A percentile compares a stretch with the other conserved stretches of the same genome.
phyloP scores from a whole-genome alignment of 495 filamentous ascomycete species.

The Annulohypoxylon bovei region DNA sequence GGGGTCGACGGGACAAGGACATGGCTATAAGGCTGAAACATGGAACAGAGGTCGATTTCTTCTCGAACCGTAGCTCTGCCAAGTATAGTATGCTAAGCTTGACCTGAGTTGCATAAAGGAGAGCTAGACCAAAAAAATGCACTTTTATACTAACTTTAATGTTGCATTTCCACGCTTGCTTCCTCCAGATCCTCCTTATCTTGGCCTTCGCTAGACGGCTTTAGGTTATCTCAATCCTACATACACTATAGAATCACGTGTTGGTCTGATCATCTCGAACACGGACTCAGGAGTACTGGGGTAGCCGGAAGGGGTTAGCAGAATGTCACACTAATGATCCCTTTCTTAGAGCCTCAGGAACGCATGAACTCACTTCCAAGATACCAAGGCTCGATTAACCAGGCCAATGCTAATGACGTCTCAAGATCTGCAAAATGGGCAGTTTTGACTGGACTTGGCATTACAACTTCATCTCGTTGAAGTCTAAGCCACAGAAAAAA shows the following conservation, averaged over 20 bases:
- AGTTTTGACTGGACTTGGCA: not conserved
- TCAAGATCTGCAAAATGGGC: not conserved
- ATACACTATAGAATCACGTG: not conserved
- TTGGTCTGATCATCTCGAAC: not conserved
- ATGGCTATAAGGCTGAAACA: conserved; percentile 21
- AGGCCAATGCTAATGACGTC: not conserved
- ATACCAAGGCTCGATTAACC: not conserved
- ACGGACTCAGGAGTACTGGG: not conserved
- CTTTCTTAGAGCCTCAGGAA: not conserved
- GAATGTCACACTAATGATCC: conserved; percentile 20
- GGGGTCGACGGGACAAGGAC: not conserved
- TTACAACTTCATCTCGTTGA: not conserved
- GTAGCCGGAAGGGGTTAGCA: not conserved
- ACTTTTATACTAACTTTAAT: conserved; percentile 1
- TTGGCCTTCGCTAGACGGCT: conserved; percentile 6
- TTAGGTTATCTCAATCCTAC: not conserved
- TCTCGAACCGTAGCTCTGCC: not conserved
- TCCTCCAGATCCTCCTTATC: conserved; percentile 12
- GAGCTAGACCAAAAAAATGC: not conserved
- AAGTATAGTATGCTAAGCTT: not conserved
- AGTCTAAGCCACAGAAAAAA: not conserved
- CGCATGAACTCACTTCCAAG: not conserved
- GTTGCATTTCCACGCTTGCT: conserved; percentile 1
- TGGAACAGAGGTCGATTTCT: not conserved
- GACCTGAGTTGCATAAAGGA: not conserved